Base-by-base conservation (phyloP, 2,329 filamentous ascomycete genomes). In the Exophiala phaeomuriformis region DNA sequence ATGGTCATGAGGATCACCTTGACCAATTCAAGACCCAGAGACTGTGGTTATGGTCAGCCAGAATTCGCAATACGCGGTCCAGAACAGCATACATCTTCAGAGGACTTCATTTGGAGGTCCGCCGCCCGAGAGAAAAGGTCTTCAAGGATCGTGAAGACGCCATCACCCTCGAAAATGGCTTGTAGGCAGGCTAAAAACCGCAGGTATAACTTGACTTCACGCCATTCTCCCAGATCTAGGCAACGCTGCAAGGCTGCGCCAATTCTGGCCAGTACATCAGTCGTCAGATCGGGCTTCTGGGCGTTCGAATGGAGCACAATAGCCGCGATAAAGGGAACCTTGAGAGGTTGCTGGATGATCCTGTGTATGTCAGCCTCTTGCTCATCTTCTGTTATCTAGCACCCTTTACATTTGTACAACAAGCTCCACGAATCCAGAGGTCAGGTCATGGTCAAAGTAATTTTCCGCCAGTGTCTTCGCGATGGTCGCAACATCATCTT, bases 1-100 rank as follows among this genome's bases (percentile, higher is more conserved):
- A 98, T 86, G 0, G 91, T 95, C 46, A 96, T 81, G 42, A 97
- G 81, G 61, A 98, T 96, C 63, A 96, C 90, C 72, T 96, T 97
- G 68, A 96, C 90, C 33, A 98, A 80, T 72, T 97, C 93, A 40
- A 94, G 72, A 19, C 82, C 81, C 47, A 85, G 72, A 41, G 80
- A 72, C 77, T 82, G 60, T 63, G 58, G 57, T 19, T 55, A 55
- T 46, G 49, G 41, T 66, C 41, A 64, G 60, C 44, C 36, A 47
- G 27, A 19, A 19, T n/a, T 35, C 36, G 29, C 29, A 28, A 43
- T 29, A 8, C 10, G 29, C 27, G 31, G 9, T 12, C 3, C n/a
- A 9, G 41, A 40, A 41, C 29, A 12, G 12, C 35, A 75, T 71
- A 93, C 89, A 72, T 97, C 91, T 65, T 96, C 91, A 10, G 88